Base-by-base conservation (phyloP, 192 early-diverging fungal genomes). In the Coemansia nantahalensis region DNA sequence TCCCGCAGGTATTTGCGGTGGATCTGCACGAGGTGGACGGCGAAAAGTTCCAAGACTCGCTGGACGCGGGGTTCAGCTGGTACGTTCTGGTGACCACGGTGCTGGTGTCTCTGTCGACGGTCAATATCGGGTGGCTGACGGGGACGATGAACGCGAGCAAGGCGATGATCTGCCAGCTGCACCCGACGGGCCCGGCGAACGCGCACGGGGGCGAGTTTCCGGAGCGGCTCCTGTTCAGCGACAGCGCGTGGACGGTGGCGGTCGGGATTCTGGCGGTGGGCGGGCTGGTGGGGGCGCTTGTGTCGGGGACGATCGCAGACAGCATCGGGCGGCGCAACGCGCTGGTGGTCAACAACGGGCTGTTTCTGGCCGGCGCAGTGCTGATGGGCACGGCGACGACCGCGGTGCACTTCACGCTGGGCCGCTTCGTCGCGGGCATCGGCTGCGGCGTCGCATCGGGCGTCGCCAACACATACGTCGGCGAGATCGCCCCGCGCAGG, bases 341-440 rank as follows among this genome's bases (percentile, higher is more conserved):
- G 9, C 54, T 93, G 57, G 70, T 89, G 2, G 69, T 80, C 52
- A 82, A 79, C 62, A 91, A 88, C 59, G 54, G 85, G 7, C 67
- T 82, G 19, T 90, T 81, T 47, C 51, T 90, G 0, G 39, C 87
- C n/a, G 85, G 90, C 5, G 61, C 78, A 0, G 51, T 88, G 8
- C 58, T 86, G 16, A 69, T 91, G 50, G 76, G 76, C 38, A 75
- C 84, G 2, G 80, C 85, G 14, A 69, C 78, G 1, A 79, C 79
- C 0, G 59, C 79, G 9, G 59, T 77, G 21, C 82, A 83, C 61
- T 84, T 90, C 49, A 78, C 76, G 50, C 51, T 84, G 24, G 91
- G 88, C 9, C 83, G 90, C 21, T 77, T 90, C n/a, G 46, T 88
- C 31, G 61, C 79, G 30, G 90, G 90, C 23, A 56, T 88, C 36